A percentile compares a stretch with the other conserved stretches of the same genome.
Evolutionary conservation across 164 flowering plant genomes (phyloP).

Genomic region (Vitis riparia): DNA sequence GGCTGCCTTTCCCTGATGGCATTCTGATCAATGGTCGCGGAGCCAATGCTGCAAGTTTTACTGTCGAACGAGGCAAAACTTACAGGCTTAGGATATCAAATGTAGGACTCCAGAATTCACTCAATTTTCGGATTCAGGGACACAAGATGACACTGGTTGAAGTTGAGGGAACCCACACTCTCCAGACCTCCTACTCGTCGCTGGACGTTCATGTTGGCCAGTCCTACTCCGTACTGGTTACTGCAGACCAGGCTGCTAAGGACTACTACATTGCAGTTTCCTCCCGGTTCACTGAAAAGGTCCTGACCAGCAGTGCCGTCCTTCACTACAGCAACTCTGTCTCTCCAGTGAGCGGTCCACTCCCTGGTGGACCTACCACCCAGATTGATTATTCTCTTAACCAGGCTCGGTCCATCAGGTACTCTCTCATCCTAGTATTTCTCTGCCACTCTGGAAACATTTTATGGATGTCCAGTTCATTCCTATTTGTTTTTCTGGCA

Average conservation of each 20-base stretch:
- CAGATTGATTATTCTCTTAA: constrained; percentile 56
- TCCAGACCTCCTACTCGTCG: constrained; percentile 49
- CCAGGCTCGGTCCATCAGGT: constrained; percentile 83
- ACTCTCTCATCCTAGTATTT: not conserved
- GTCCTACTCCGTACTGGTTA: constrained; percentile 76
- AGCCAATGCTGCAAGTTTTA: constrained; percentile 40
- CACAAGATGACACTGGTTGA: constrained; percentile 80
- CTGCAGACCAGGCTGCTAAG: constrained; percentile 58
- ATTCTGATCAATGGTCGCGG: constrained; percentile 76
- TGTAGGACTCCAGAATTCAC: constrained; percentile 65
- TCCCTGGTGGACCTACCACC: constrained; percentile 58
- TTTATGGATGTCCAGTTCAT: no score
- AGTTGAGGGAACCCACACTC: constrained; percentile 84
- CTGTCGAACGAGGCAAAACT: constrained; percentile 70
- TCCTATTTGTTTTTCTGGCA: not conserved
- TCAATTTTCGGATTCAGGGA: constrained; percentile 65
- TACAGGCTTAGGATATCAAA: constrained; percentile 85
- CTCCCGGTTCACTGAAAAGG: constrained; percentile 47
- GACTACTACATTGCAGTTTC: constrained; percentile 75
- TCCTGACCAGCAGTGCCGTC: constrained; percentile 45
- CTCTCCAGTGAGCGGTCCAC: constrained; percentile 41
- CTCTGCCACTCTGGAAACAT: not conserved
- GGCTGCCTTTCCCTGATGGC: constrained; percentile 55
- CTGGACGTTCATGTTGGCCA: constrained; percentile 87
- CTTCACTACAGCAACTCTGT: constrained; percentile 64